Evolutionary conservation across 1,139 yeast genomes (phyloP).

Genomic region (Candida dubliniensis): DNA sequence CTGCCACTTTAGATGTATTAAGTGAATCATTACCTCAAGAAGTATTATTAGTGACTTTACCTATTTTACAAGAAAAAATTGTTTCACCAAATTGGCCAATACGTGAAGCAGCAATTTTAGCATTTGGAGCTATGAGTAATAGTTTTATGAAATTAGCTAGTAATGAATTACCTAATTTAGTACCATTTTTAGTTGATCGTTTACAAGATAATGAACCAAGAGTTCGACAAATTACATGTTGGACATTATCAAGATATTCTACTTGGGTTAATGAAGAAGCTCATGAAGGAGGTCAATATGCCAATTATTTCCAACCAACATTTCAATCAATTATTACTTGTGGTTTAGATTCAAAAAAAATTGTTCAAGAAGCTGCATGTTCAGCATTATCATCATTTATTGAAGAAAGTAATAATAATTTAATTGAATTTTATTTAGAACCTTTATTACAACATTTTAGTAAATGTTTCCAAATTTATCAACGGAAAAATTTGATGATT

Average conservation of each 20-base stretch:
- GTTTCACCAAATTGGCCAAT: constrained; percentile 78
- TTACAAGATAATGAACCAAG: constrained; percentile 76
- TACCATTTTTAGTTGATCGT: constrained; percentile 83
- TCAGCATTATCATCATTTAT: constrained; percentile 81
- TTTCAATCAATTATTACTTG: constrained; percentile 73
- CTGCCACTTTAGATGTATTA: constrained; percentile 84
- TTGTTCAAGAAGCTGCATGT: constrained; percentile 93
- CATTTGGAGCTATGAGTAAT: constrained; percentile 92
- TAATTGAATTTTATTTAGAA: constrained; percentile 48
- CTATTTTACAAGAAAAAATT: constrained; percentile 71
- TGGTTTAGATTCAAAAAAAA: constrained; percentile 79
- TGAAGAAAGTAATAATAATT: constrained; percentile 69
- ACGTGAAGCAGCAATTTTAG: constrained; percentile 89
- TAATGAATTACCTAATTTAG: constrained; percentile 72
- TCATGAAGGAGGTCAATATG: constrained; percentile 57
- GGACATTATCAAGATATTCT: constrained; percentile 89
- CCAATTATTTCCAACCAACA: constrained; percentile 73
- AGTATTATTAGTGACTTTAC: constrained; percentile 68
- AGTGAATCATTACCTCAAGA: constrained; percentile 68
- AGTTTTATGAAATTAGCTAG: constrained; percentile 77
- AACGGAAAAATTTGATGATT: constrained; percentile 76
- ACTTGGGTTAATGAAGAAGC: constrained; percentile 77
- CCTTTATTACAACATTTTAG: constrained; percentile 70
- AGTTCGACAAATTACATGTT: constrained; percentile 89
- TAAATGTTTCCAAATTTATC: constrained; percentile 73